A percentile compares a stretch with the other conserved stretches of the same genome.
Evolutionary conservation across 2,329 filamentous ascomycete genomes (phyloP).

Genomic region (Xylaria sp.): DNA sequence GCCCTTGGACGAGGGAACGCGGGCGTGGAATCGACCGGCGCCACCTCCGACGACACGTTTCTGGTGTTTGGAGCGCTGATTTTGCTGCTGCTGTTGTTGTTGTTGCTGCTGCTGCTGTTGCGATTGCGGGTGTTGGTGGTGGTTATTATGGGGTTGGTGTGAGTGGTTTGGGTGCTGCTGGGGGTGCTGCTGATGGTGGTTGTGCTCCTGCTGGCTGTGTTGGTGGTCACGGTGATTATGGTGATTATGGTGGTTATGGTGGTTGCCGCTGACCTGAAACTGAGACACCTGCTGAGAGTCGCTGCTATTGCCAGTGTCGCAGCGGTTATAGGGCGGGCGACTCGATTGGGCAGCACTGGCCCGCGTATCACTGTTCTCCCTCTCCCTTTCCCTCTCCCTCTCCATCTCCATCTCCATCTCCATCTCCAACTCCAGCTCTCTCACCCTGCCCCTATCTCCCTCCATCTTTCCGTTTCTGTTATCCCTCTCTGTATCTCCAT

Average conservation of each 20-base stretch:
- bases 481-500: slow-evolving; percentile 28
- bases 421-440: slow-evolving; percentile 1
- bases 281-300: slow-evolving; percentile 53
- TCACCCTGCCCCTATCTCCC: slow-evolving; percentile 38
- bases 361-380: slow-evolving; percentile 58
- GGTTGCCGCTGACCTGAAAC: slow-evolving; percentile 9
- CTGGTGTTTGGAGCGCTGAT: slow-evolving; percentile 51
- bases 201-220: not conserved
- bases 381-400: slow-evolving; percentile 49
- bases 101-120: slow-evolving; percentile 36
- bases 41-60: slow-evolving; percentile 60
- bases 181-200: no score
- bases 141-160: no score
- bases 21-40: slow-evolving; percentile 60
- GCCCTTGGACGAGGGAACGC: slow-evolving; percentile 64
- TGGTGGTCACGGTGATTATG: not conserved
- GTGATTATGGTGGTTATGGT: not conserved
- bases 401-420: slow-evolving; percentile 19
- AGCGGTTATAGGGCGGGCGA: slow-evolving; percentile 55
- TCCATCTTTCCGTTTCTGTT: slow-evolving; percentile 28
- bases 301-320: slow-evolving; percentile 46
- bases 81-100: slow-evolving; percentile 45
- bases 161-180: not conserved
- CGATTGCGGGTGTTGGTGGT: not conserved
- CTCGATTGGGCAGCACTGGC: slow-evolving; percentile 66